phyloP scores from a whole-genome alignment of 108 stramenopile species.

The Pseudonitzschia delicatissima region DNA sequence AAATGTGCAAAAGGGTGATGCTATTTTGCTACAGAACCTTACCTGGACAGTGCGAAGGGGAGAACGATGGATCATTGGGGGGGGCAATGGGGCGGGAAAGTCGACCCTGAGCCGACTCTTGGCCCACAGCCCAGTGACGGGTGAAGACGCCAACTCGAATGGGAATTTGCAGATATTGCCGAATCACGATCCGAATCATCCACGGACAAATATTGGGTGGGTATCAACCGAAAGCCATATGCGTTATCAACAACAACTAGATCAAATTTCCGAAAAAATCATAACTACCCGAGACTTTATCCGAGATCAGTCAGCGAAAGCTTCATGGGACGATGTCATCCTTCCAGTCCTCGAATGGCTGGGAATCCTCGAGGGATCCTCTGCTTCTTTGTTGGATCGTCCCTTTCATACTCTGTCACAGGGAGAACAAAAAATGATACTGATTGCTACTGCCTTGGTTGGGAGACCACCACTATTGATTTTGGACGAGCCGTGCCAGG shows the following conservation, averaged over 20 bases:
- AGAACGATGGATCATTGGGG: constrained; percentile 70
- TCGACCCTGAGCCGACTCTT: constrained; percentile 65
- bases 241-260: constrained; percentile 11
- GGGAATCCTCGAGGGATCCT: neutral
- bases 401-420: constrained; percentile 65
- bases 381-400: constrained; percentile 11
- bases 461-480: constrained; percentile 59
- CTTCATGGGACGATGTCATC: constrained; percentile 7
- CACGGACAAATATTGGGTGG: constrained; percentile 48
- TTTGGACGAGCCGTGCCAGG: constrained; percentile 77
- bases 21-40: constrained; percentile 46
- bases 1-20: constrained; percentile 26
- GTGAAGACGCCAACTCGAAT: neutral
- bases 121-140: constrained; percentile 23
- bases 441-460: constrained; percentile 62
- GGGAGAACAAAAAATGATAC: constrained; percentile 76
- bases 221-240: constrained; percentile 80
- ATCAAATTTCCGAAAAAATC: neutral
- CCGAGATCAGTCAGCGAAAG: neutral
- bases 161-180: constrained; percentile 20
- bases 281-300: constrained; percentile 29
- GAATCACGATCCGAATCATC: neutral
- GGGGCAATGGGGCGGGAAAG: constrained; percentile 76
- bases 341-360: constrained; percentile 7
- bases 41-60: constrained; percentile 59